Evolutionary conservation across 345 rosid species (phyloP), one percentile per base, ranked within the genome.

Genomic region (Firmiana major): DNA sequence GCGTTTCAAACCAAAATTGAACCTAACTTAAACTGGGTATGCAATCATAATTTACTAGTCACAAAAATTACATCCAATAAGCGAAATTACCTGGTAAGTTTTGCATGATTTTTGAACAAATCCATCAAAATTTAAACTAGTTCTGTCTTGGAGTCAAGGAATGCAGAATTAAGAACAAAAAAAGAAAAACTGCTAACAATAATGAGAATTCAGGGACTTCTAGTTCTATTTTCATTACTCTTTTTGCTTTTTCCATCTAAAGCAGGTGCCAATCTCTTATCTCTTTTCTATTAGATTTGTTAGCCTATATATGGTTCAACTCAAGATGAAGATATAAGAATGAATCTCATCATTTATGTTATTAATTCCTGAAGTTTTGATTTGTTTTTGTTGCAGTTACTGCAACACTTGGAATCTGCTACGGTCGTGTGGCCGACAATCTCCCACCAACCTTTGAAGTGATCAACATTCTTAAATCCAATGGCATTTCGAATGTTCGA

Each of bases 371-470:
- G n/a, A 40, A 13, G 36, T 57, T 57, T 55, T n/a, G 12, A n/a
- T 36, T n/a, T 73, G 13, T 0, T 22, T 57, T 73, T 73, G 46
- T 21, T 73, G 54, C 66, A 74, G 77, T 57, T 42, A 42, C 77
- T 38, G 67, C 67, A 46, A 58, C 84, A 11, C 66, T 79, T 17
- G 92, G 90, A 6, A 82, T 83, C 21, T 87, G 88, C 71, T 77
- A 84, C 21, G 90, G 89, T 28, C 79, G 77, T 43, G 36, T 77
- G 2, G 92, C 85, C 48, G 34, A 84, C 74, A 74, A 87, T 75
- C 76, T 87, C 43, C 88, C 87, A 16, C 46, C 87, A 7, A 78
- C 74, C 1, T 49, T 11, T 0, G 82, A 82, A 26, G 91, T 79
- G 3, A 62, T 88, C 19, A 65, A 26, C 36, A 77, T 86, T n/a